Base-by-base conservation (phyloP, 2,329 filamentous ascomycete species). In the Xylaria polymorpha region DNA sequence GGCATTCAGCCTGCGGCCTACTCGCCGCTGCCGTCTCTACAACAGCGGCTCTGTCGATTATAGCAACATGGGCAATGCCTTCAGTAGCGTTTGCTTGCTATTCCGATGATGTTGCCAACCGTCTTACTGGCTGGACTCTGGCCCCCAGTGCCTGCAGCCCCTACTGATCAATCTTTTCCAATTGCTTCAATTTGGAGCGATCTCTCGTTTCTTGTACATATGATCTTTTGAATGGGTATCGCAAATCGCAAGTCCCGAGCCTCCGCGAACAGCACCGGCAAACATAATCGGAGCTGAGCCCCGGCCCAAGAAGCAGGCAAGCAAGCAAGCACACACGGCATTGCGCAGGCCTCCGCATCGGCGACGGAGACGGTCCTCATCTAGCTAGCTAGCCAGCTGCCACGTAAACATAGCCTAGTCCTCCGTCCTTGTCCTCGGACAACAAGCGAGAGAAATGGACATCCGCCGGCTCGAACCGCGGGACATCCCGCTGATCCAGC, bases 401-500 rank as follows among this genome's bases (percentile, higher is more conserved):
- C 14, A 25, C 20, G 39, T 46, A 55, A 53, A 53, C 9, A 53
- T 53, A 53, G 29, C 51, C 51, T 14, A 15, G 10, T 15, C 4
- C 5, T 22, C 51, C 35, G 35, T 1, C n/a, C 10, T 18, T 3
- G 10, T 32, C 3, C 3, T 8, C 7, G 35, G 35, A 37, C 8
- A 12, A 37, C 8, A 37, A 37, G 35, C 10, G 18, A 18, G 14
- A 2, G 41, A 29, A 43, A 98, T 97, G 93, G 93, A 97, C 84
- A 97, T 99, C 83, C 92, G 95, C 73, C 85, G 96, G 73, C 90
- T 99, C 74, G 91, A 89, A 74, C 86, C 93, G 72, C 92, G 90
- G 72, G 93, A 97, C 83, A 92, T 97, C 74, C 93, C 93, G 74
- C 91, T 96, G 79, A 94, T 99, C 80, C 96, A 99, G 84, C 94